phyloP scores from a whole-genome alignment of 345 rosid genomes.

The Atalantia buxifolia region DNA sequence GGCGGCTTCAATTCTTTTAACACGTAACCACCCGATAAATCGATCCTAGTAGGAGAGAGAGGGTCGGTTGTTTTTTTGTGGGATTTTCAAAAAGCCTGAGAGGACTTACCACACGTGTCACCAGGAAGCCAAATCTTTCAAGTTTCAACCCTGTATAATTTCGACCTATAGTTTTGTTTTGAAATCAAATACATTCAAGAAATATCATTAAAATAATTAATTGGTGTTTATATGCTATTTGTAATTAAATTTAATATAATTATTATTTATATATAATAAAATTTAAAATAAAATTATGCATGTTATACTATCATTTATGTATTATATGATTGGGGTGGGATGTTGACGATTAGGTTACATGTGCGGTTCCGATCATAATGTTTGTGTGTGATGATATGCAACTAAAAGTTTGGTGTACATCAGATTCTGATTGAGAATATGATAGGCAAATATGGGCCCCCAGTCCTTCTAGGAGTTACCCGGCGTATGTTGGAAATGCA shows the following conservation, averaged over 20 bases:
- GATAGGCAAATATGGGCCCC: not conserved
- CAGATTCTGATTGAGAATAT: not conserved
- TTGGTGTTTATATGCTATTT: no score
- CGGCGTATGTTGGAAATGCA: not conserved
- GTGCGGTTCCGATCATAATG: not conserved
- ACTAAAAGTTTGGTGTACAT: slow-evolving; percentile 6
- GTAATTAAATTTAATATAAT: no score
- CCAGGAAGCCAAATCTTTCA: not conserved
- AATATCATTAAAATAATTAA: no score
- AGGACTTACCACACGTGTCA: slow-evolving; percentile 24
- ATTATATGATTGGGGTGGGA: no score
- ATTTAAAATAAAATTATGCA: no score
- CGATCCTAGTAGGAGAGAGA: not conserved
- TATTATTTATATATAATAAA: no score
- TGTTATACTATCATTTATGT: no score
- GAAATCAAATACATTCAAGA: not conserved
- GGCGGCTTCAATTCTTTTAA: not conserved
- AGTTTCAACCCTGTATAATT: no score
- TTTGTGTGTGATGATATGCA: not conserved
- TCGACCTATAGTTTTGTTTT: not conserved
- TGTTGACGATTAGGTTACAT: not conserved
- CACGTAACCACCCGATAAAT: slow-evolving; percentile 21
- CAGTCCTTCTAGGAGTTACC: not conserved
- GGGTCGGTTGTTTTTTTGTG: slow-evolving; percentile 26
- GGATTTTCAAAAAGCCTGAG: slow-evolving; percentile 10